phyloP scores from a whole-genome alignment of 768 basidiomycete species.

The Tylopilus felleus region DNA sequence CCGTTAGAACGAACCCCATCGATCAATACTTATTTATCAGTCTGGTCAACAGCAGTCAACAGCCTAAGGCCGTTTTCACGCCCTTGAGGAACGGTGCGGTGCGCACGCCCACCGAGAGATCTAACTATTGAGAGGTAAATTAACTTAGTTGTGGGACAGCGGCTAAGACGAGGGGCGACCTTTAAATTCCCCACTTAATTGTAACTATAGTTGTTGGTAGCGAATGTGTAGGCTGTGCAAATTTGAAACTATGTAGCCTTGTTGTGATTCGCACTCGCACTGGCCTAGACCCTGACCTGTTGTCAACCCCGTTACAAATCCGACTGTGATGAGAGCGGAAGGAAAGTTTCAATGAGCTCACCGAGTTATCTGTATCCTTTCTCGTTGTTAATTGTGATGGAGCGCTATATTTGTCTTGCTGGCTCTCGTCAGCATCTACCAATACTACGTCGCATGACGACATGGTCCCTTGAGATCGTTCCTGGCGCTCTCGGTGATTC shows the following conservation, averaged over 20 bases:
- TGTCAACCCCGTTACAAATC: conserved; percentile 5
- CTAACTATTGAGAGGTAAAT: conserved; percentile 31
- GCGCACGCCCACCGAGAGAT: conserved; percentile 3
- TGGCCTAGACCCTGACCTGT: conserved; percentile 12
- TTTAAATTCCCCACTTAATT: conserved; percentile 9
- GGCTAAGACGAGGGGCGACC: conserved; percentile 10
- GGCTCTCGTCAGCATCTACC: conserved; percentile 19
- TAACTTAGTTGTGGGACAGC: conserved; percentile 21
- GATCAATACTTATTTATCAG: conserved; percentile 21
- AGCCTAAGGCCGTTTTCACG: conserved; percentile 17
- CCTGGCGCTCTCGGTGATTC: conserved; percentile 13
- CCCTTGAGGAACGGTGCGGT: conserved; percentile 5
- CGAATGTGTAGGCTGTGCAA: conserved; percentile 5
- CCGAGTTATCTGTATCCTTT: conserved; percentile 25
- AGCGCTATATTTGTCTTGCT: conserved; percentile 28
- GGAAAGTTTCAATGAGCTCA: conserved; percentile 9
- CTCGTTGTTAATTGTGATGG: conserved; percentile 32
- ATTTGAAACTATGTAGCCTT: too few relatives aligned
- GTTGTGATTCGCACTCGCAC: conserved; percentile 9
- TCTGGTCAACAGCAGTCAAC: conserved; percentile 19
- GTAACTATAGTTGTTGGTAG: conserved; percentile 11
- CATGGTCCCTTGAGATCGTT: conserved; percentile 23
- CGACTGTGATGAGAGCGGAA: conserved; percentile 8
- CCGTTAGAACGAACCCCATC: not conserved
- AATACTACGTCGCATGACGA: conserved; percentile 21